Base-by-base conservation (phyloP, 202 grass and related monocot genomes). In the Dendrocalamus latiflorus region DNA sequence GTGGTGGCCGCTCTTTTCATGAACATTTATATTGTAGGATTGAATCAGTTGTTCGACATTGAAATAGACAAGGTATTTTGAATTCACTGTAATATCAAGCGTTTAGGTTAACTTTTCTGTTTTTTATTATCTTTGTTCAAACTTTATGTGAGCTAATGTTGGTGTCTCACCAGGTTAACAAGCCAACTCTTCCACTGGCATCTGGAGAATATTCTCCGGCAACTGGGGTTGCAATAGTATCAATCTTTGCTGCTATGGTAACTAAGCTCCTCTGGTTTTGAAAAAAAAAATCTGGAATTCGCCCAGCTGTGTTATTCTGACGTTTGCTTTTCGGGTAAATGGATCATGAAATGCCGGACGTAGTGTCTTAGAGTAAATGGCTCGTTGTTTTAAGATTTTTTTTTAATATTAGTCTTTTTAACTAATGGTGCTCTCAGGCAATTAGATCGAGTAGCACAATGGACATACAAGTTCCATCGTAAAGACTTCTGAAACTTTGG, bases 171-270 rank as follows among this genome's bases (percentile, higher is more conserved):
- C n/a, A n/a, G n/a, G n/a, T n/a, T n/a, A n/a, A n/a, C n/a, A n/a
- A n/a, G n/a, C n/a, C n/a, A n/a, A n/a, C n/a, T n/a, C n/a, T n/a
- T n/a, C n/a, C n/a, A n/a, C n/a, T n/a, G n/a, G n/a, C n/a, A n/a
- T n/a, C n/a, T n/a, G 96, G 96, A 72, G 96, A 96, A 82, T 99
- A 94, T 81, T 92, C 96, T 70, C 65, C 84, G 34, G 72, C 80
- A 81, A 94, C 81, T 92, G 96, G 93, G 55, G 72, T 92, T 89
- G 87, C 80, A 54, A 89, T 99, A 65, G 71, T 99, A 63, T 94
- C 89, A 16, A 65, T 85, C 37, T 99, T 93, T 82, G 93, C 89
- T 74, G 90, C 83, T 82, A 78, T 89, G 91, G 93, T 98, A 90
- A 77, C 20, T 73, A 34, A 60, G 30, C 25, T 49, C 14, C n/a